Percentiles rank a stretch among this genome's conserved stretches.
Evolutionary conservation across 345 rosid genomes (phyloP).

Genomic region (Linum lewisii): DNA sequence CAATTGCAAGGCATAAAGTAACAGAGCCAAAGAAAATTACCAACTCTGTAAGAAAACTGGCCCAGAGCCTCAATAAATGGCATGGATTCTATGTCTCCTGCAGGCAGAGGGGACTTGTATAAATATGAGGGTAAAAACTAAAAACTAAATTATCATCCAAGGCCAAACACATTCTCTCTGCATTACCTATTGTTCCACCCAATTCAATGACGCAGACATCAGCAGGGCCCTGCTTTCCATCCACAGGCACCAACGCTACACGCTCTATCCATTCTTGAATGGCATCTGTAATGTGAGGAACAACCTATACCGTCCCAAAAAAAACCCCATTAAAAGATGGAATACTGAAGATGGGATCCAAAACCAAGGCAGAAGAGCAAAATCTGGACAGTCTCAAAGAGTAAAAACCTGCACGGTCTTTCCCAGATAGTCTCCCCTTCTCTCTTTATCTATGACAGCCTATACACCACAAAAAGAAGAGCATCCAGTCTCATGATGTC

Average conservation of each 20-base stretch:
- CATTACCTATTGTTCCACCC: conserved; percentile 92
- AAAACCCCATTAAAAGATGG: no score
- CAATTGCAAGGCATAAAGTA: conserved; percentile 6
- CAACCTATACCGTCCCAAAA: no score
- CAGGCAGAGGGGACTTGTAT: conserved; percentile 11
- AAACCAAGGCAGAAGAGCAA: no score
- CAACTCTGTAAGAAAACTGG: conserved; percentile 86
- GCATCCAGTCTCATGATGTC: neutral
- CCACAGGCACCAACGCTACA: conserved; percentile 76
- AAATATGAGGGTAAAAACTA: neutral
- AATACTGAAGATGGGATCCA: no score
- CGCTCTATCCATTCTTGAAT: conserved; percentile 97
- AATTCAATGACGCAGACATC: conserved; percentile 98
- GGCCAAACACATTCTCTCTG: neutral
- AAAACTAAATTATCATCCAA: neutral
- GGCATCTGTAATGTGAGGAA: conserved; percentile 93
- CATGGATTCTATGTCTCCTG: conserved; percentile 99
- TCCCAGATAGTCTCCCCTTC: conserved; percentile 93
- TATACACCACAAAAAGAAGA: conserved; percentile 15
- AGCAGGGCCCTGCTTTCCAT: conserved; percentile 73
- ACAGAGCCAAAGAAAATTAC: conserved; percentile 28
- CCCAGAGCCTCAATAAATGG: conserved; percentile 96
- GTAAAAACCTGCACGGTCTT: conserved; percentile 99
- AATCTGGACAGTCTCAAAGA: no score
- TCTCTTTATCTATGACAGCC: conserved; percentile 84